Conservation (phyloP, 306 rosid species). For the Castanospermum australe region DNA sequence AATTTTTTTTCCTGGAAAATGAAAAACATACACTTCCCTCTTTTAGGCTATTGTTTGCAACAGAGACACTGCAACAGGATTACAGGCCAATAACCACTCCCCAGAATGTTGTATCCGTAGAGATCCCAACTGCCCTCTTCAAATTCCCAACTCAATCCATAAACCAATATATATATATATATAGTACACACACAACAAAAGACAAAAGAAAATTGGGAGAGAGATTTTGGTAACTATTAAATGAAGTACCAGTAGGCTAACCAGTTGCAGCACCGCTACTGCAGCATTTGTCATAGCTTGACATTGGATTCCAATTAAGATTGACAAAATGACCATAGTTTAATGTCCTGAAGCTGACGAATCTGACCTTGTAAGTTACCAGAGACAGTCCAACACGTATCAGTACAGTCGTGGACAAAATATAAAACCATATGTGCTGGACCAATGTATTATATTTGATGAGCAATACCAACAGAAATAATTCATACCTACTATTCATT, state of each 20-base stretch:
- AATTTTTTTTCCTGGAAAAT: not conserved
- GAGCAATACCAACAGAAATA: conserved; percentile 1
- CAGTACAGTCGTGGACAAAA: not conserved
- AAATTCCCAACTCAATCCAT: conserved; percentile 26
- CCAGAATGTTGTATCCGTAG: conserved; percentile 1
- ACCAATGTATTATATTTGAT: not conserved
- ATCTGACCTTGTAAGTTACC: conserved; percentile 13
- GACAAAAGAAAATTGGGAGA: conserved; percentile 26
- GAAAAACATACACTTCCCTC: not conserved
- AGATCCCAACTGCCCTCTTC: conserved; percentile 22
- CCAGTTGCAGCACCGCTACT: conserved; percentile 24
- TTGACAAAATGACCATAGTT: conserved; percentile 35
- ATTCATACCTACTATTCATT: conserved; percentile 28
- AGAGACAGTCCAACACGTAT: conserved; percentile 19
- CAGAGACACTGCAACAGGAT: not conserved
- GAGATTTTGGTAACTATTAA: conserved; percentile 24
- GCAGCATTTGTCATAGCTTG: conserved; percentile 42
- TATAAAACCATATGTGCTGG: conserved; percentile 4
- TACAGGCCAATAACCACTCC: conserved; percentile 8
- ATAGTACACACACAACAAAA: no score
- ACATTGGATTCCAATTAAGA: conserved; percentile 58
- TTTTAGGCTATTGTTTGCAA: not conserved
- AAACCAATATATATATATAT: no score
- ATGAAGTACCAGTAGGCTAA: conserved; percentile 34
- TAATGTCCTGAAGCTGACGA: conserved; percentile 34